A percentile compares a stretch with the other conserved stretches of the same genome.
phyloP scores from a whole-genome alignment of 345 rosid species.

The Gossypium thurberi region DNA sequence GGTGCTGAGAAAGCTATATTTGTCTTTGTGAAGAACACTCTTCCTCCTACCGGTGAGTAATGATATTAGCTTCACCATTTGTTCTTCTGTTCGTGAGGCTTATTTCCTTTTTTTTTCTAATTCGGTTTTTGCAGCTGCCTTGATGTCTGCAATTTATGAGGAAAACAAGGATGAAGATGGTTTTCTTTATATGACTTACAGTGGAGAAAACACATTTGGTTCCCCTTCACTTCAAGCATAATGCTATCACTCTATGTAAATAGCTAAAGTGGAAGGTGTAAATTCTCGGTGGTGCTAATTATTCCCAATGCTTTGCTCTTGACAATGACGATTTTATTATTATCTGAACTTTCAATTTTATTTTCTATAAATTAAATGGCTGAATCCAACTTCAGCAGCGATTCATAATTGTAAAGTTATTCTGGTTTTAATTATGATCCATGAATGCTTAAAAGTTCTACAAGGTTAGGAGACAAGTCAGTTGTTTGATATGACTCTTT shows the following conservation, averaged over 20 bases:
- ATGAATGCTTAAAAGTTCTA: background rate
- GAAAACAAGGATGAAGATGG: constrained; percentile 75
- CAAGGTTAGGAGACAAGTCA: background rate
- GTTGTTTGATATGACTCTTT: background rate
- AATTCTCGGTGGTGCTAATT: constrained; percentile 22
- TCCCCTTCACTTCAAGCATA: constrained; percentile 12
- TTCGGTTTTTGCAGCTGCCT: constrained; percentile 37
- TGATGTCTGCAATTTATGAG: constrained; percentile 61
- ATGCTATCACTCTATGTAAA: constrained; percentile 16
- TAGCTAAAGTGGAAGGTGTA: constrained; percentile 24
- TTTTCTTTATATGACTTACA: constrained; percentile 70
- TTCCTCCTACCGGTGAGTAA: constrained; percentile 59
- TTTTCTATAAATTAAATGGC: constrained; percentile 3
- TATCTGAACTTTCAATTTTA: background rate
- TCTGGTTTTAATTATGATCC: background rate
- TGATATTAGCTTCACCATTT: background rate
- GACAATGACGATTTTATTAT: background rate
- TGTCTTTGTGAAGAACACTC: constrained; percentile 54
- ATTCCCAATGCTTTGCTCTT: background rate
- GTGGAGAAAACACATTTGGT: constrained; percentile 78
- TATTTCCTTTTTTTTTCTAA: background rate
- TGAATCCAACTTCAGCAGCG: background rate
- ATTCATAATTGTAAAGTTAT: background rate
- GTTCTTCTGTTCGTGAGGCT: background rate
- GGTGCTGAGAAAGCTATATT: constrained; percentile 74